phyloP scores from a whole-genome alignment of 768 basidiomycete genomes.

The Suillus ampliporus region DNA sequence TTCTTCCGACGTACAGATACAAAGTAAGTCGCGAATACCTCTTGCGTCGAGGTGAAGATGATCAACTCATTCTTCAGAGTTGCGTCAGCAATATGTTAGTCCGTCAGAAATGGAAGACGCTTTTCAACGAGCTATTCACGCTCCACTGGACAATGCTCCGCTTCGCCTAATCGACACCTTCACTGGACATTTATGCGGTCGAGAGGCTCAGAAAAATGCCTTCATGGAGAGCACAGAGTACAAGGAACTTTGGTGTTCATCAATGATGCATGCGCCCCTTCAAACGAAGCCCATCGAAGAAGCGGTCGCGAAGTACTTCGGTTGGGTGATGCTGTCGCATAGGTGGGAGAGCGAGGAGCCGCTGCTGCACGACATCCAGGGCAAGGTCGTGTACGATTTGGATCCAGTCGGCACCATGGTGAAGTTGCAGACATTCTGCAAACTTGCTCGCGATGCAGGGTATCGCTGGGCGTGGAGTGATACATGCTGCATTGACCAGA shows the following conservation, averaged over 20 bases:
- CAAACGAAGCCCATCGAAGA: not conserved
- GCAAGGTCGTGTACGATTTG: constrained; percentile 26
- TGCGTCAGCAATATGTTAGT: not conserved
- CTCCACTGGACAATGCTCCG: not conserved
- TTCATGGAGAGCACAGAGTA: not conserved
- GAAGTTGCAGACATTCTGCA: constrained; percentile 36
- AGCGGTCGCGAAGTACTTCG: constrained; percentile 27
- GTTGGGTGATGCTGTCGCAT: constrained; percentile 35
- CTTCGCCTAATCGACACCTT: not conserved
- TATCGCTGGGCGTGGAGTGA: constrained; percentile 36
- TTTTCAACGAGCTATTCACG: not conserved
- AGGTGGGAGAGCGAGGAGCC: constrained; percentile 28
- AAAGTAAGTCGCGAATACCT: not conserved
- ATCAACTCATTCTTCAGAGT: not conserved
- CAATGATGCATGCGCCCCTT: not conserved
- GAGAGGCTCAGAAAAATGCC: not conserved
- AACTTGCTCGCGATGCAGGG: constrained; percentile 32
- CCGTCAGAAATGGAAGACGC: not conserved
- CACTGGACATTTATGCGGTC: not conserved
- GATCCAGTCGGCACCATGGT: not conserved
- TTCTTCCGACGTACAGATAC: not conserved
- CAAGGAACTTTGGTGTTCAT: not conserved
- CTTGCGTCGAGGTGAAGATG: not conserved
- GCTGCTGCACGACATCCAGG: constrained; percentile 22
- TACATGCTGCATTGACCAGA: constrained; percentile 35